Evolutionary conservation across 139 green algal species (phyloP).

Genomic region (Ettlia oleoabundans): DNA sequence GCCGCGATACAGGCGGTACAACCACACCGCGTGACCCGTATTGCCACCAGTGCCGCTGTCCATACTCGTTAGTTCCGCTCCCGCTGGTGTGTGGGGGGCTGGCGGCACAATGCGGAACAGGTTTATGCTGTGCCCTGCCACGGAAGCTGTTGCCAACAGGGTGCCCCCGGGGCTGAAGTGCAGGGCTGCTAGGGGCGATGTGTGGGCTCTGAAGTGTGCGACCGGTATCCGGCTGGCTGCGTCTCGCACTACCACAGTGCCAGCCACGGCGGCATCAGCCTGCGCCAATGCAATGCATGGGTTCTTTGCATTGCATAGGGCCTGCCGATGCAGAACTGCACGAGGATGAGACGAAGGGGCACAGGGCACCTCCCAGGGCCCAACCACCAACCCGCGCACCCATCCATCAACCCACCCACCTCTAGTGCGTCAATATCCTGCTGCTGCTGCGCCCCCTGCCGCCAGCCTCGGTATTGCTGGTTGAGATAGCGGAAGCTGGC

Average conservation of each 20-base stretch:
- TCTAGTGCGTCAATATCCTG: conserved; percentile 1
- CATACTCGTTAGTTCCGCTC: neutral
- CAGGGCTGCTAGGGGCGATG: conserved; percentile 48
- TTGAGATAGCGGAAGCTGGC: conserved; percentile 30
- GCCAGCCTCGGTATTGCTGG: conserved; percentile 26
- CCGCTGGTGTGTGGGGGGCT: neutral
- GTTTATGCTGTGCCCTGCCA: conserved; percentile 65
- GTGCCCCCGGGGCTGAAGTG: conserved; percentile 63
- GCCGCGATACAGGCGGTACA: conserved; percentile 68
- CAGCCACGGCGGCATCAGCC: conserved; percentile 33
- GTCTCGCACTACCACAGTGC: conserved; percentile 67
- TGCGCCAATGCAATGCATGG: neutral
- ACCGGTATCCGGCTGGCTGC: conserved; percentile 51
- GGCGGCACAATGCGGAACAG: conserved; percentile 45
- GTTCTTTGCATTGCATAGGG: too few relatives aligned
- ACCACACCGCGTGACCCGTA: conserved; percentile 8
- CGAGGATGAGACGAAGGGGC: too few relatives aligned
- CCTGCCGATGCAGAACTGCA: neutral
- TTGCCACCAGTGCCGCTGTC: neutral
- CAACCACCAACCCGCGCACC: too few relatives aligned
- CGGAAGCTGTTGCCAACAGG: conserved; percentile 66
- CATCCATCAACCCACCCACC: neutral
- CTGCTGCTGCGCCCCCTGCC: conserved; percentile 12
- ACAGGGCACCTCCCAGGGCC: neutral
- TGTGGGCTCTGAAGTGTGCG: conserved; percentile 68